These are phyloP conservation scores for Trametes cubensis DNA, from an alignment of 768 basidiomycete genomes.

Conservation along the genomic window DNA sequence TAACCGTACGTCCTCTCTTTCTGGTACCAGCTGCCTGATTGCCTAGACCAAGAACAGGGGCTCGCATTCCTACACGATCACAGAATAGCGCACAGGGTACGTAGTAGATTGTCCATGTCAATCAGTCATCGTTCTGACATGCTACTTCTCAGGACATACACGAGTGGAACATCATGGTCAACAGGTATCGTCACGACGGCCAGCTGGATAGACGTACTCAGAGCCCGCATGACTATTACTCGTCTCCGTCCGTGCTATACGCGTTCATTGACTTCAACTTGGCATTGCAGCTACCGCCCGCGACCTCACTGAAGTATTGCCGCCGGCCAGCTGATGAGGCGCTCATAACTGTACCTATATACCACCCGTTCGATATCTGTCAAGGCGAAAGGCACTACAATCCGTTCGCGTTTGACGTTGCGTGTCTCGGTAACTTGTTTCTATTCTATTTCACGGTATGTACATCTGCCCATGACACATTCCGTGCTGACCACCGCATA, in stretches of 20 bases:
- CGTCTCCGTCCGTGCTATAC: neutral
- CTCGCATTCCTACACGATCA: neutral
- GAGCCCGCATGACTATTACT: neutral
- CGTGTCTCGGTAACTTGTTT: neutral
- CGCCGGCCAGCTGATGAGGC: neutral
- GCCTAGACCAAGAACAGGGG: no score
- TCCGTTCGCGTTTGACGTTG: conserved; percentile 16
- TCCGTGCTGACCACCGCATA: neutral
- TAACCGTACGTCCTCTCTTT: no score
- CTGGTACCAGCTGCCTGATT: no score
- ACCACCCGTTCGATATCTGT: neutral
- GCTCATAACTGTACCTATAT: neutral
- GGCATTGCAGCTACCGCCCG: neutral
- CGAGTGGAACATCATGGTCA: neutral
- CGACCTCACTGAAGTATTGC: neutral
- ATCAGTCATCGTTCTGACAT: neutral
- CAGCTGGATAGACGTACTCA: neutral
- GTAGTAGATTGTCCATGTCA: neutral
- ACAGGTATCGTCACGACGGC: neutral
- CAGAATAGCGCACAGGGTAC: conserved; percentile 2
- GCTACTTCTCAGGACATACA: neutral
- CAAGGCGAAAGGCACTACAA: conserved; percentile 5
- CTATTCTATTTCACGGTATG: neutral
- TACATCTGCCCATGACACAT: neutral
- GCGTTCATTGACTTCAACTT: neutral